Evolutionary conservation across 139 green algal species (phyloP), one percentile per base, ranked within the genome.

Genomic region (Zygnema circumcarinatum): DNA sequence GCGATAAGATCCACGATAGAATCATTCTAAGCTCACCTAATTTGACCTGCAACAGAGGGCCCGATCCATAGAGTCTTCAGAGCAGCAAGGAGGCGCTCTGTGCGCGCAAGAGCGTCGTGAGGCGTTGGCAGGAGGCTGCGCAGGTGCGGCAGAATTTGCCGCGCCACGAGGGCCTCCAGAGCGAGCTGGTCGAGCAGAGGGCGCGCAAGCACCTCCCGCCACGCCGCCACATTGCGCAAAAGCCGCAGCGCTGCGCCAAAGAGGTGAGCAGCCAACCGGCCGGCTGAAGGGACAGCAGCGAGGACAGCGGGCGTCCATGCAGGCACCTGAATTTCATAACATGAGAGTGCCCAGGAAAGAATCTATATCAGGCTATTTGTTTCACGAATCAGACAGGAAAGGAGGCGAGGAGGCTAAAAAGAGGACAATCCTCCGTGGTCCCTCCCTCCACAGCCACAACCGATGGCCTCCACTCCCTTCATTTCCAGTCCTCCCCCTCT

Each of bases 111-210:
- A 11, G 84, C 78, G 76, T 89, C 84, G 29, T 39, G 25, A 21
- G 42, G 79, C 21, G 20, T 11, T 1, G 84, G 76, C 31, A 83
- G 2, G 78, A 89, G 29, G 35, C 56, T 41, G 38, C 78, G 67
- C 2, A 89, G 76, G 54, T 89, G 84, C 31, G 84, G 84, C 47
- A 89, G 78, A 47, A 89, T 22, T n/a, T 88, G 74, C n/a, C 31
- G n/a, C 22, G 47, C n/a, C 36, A 89, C 32, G 16, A 89, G 81
- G 16, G 29, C 21, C 25, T 87, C 74, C 29, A 89, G 84, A 56
- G 54, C 84, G 41, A 89, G 84, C 7, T n/a, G 16, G 1, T 89
- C 35, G 22, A 89, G 84, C 11, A 80, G 29, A 1, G 3, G 2
- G n/a, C 35, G 52, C 11, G 84, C 31, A 69, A 89, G 21, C 35